Evolutionary conservation across 1,284 basidiomycete genomes (phyloP).

Genomic region (Melanopsichium pennsylvanicum): DNA sequence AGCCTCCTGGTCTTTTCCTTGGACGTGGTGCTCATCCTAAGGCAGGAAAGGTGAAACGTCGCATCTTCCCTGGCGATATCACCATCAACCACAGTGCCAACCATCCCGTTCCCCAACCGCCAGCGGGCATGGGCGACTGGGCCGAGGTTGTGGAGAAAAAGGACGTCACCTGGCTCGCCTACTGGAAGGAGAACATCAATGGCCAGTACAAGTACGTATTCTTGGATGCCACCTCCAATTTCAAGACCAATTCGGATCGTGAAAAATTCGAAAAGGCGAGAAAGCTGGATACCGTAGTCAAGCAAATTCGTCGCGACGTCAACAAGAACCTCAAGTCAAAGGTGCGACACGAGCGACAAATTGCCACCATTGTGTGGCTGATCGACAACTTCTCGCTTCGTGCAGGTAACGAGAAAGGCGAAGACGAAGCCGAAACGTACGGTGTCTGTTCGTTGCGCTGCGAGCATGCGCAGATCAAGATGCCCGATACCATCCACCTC

Average conservation of each 20-base stretch:
- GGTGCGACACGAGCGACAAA: constrained; percentile 58
- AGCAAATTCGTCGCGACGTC: constrained; percentile 58
- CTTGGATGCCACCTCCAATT: constrained; percentile 61
- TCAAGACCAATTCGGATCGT: constrained; percentile 64
- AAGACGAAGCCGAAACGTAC: constrained; percentile 65
- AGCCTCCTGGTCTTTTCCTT: constrained; percentile 95
- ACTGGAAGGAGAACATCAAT: constrained; percentile 65
- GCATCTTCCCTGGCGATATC: constrained; percentile 62
- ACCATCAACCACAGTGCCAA: constrained; percentile 65
- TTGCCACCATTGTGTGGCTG: constrained; percentile 65
- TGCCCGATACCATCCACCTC: constrained; percentile 59
- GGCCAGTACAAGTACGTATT: constrained; percentile 64
- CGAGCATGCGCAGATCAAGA: constrained; percentile 61
- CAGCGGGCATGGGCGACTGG: constrained; percentile 60
- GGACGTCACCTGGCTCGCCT: constrained; percentile 64
- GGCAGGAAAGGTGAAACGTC: constrained; percentile 92
- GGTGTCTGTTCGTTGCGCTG: constrained; percentile 64
- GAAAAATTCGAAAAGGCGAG: constrained; percentile 65
- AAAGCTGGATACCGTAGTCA: constrained; percentile 59
- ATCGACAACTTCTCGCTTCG: constrained; percentile 65
- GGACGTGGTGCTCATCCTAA: constrained; percentile 98
- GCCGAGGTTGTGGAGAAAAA: constrained; percentile 62
- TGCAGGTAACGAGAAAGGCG: constrained; percentile 66
- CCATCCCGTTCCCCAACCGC: constrained; percentile 59
- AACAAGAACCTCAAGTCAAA: constrained; percentile 61